These are phyloP conservation scores for Lasiosphaeria miniovina DNA, from an alignment of 495 filamentous ascomycete species.

Conservation along the genomic window DNA sequence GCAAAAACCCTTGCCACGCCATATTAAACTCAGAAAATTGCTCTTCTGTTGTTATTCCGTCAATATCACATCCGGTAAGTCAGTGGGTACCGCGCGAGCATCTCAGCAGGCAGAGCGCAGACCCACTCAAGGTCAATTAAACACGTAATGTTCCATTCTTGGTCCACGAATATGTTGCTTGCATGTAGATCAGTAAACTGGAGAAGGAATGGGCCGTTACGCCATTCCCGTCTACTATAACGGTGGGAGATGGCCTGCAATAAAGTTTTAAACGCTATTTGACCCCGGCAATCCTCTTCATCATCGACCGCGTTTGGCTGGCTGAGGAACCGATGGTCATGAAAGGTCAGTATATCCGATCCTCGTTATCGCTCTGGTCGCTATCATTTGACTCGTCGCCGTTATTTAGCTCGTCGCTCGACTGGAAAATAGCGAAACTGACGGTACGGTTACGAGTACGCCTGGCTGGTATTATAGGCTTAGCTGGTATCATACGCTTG, in stretches of 20 bases:
- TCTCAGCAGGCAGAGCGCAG: slow-evolving; percentile 30
- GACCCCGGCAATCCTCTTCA: slow-evolving; percentile 23
- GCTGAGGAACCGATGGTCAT: slow-evolving; percentile 29
- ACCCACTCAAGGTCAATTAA: slow-evolving; percentile 29
- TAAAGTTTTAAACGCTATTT: slow-evolving; percentile 29
- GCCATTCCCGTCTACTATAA: slow-evolving; percentile 21
- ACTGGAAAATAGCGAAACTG: too few relatives aligned
- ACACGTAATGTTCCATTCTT: slow-evolving; percentile 29
- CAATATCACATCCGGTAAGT: slow-evolving; percentile 27
- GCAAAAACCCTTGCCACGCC: slow-evolving; percentile 18
- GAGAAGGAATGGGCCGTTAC: slow-evolving; percentile 22
- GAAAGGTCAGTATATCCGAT: slow-evolving; percentile 30
- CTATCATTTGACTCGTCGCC: too few relatives aligned
- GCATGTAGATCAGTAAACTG: slow-evolving; percentile 24
- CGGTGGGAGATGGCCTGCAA: slow-evolving; percentile 27
- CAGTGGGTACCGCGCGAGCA: slow-evolving; percentile 30
- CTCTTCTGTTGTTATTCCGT: slow-evolving; percentile 18
- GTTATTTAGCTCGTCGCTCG: too few relatives aligned
- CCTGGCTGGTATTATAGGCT: too few relatives aligned
- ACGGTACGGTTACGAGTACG: too few relatives aligned
- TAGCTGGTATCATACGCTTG: too few relatives aligned
- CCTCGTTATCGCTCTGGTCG: too few relatives aligned
- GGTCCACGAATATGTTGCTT: slow-evolving; percentile 40
- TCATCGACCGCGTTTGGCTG: slow-evolving; percentile 31
- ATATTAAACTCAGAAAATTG: slow-evolving; percentile 12